Base-by-base conservation (phyloP, 2,329 filamentous ascomycete genomes). In the Truncatella angustata region DNA sequence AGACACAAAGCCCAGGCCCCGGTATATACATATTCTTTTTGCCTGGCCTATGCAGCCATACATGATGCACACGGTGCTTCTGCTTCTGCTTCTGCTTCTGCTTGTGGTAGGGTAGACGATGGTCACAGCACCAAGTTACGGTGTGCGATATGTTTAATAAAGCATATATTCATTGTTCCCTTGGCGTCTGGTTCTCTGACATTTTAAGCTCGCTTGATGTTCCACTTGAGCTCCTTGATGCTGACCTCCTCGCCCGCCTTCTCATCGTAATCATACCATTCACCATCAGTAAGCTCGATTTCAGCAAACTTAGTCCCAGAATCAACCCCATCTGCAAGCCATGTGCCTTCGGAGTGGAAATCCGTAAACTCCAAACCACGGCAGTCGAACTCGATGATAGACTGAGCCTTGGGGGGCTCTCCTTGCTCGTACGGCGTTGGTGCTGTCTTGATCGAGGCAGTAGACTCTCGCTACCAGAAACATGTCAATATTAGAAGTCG, bases 241-340 rank as follows among this genome's bases (percentile, higher is more conserved):
- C 90, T 94, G 43, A 97, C 92, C 70, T 97, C 92, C 46, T 96
- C 90, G 1, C 87, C 81, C 0, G 90, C 81, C 76, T 97, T 97
- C 73, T 97, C 92, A 61, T 97, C 92, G 64, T 97, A 99, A 62
- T 97, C 93, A 70, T 88, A 99, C 94, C 94, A 99, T 63, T 99
- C 94, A 23, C 90, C 93, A 24, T 99, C 94, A 0, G 77, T 76
- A 51, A 99, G 73, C 10, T 97, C 92, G 50, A 97, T 88, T 4
- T 73, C 84, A 0, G 83, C 78, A 65, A 99, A 99, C 63, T 90
- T 89, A 36, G 89, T 94, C 9, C 78, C 80, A 0, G 91, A 91
- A 16, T 97, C 92, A 14, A 80, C 54, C 3, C 92, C 94, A 43
- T 88, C 90, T 0, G 88, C 92, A 52, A 93, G 76, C 89, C 92